Percentiles rank a stretch among this genome's conserved stretches.
Evolutionary conservation across 1,284 basidiomycete species (phyloP).

Genomic region (Marasmius tenuissimus): DNA sequence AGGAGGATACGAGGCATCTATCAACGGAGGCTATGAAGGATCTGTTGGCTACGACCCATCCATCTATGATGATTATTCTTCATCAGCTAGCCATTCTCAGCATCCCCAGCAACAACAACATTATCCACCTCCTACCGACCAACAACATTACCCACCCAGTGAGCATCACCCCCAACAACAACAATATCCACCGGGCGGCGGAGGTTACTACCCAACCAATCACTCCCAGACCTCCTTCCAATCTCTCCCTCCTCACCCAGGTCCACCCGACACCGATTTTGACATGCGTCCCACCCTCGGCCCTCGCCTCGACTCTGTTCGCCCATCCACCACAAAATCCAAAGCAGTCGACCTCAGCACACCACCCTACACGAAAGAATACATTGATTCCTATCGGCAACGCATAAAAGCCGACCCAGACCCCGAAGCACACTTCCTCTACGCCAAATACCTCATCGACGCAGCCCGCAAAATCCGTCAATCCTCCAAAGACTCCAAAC

Average conservation of each 20-base stretch:
- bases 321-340: conserved; percentile 63
- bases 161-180: conserved; percentile 17
- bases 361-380: conserved; percentile 93
- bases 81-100: conserved; percentile 7
- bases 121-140: no score
- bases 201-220: conserved; percentile 11
- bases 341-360: conserved; percentile 85
- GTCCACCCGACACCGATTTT: conserved; percentile 6
- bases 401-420: conserved; percentile 98
- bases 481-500: conserved; percentile 73
- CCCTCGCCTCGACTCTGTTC: conserved; percentile 56
- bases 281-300: conserved; percentile 63
- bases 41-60: neutral
- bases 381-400: conserved; percentile 95
- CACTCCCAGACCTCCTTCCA: conserved; percentile 22
- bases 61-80: neutral
- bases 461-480: conserved; percentile 92
- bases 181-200: conserved; percentile 16
- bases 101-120: conserved; percentile 4
- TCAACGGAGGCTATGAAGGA: no score
- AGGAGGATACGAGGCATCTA: no score
- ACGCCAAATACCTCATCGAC: conserved; percentile 97
- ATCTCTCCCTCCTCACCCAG: conserved; percentile 21
- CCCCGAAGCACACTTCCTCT: conserved; percentile 96
- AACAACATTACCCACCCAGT: neutral